Percentiles rank a stretch among this genome's conserved stretches.
These are phyloP conservation scores for Fragosphaeria purpurea DNA, from an alignment of 2,329 filamentous ascomycete species.

Conservation along the genomic window DNA sequence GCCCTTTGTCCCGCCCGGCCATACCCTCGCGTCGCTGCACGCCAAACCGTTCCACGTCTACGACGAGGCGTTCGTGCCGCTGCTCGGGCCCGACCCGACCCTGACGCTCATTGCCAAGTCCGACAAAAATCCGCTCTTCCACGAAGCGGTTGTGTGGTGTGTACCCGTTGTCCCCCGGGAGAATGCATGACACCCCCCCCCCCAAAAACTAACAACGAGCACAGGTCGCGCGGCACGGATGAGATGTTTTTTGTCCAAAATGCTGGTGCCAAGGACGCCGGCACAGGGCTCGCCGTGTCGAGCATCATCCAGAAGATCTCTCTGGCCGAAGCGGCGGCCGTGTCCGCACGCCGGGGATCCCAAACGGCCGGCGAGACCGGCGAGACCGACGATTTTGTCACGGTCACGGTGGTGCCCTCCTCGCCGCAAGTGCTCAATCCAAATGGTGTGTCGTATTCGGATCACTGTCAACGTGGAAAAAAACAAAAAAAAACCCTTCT, in stretches of 20 bases:
- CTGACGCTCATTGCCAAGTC: constrained; percentile 39
- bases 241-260: constrained; percentile 47
- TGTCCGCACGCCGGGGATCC: constrained; percentile 18
- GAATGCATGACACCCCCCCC: no score
- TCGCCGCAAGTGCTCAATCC: constrained; percentile 37
- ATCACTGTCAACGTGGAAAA: no score
- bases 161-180: constrained; percentile 5
- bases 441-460: constrained; percentile 28
- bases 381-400: constrained; percentile 20
- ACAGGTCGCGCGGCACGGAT: constrained; percentile 32
- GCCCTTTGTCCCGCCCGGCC: constrained; percentile 34
- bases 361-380: constrained; percentile 3
- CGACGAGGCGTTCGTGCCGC: constrained; percentile 37
- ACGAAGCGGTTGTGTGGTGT: constrained; percentile 48
- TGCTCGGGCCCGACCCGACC: constrained; percentile 39
- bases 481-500: not conserved
- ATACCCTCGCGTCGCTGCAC: constrained; percentile 25
- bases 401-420: constrained; percentile 29
- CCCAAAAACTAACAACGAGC: not conserved
- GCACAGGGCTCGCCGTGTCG: constrained; percentile 41
- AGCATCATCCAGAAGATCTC: constrained; percentile 41
- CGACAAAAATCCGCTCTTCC: constrained; percentile 37
- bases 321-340: constrained; percentile 21
- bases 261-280: constrained; percentile 34
- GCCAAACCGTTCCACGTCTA: constrained; percentile 39